These are phyloP conservation scores for Tylopilus plumbeoviolaceoides DNA, from an alignment of 768 basidiomycete species.

Conservation along the genomic window DNA sequence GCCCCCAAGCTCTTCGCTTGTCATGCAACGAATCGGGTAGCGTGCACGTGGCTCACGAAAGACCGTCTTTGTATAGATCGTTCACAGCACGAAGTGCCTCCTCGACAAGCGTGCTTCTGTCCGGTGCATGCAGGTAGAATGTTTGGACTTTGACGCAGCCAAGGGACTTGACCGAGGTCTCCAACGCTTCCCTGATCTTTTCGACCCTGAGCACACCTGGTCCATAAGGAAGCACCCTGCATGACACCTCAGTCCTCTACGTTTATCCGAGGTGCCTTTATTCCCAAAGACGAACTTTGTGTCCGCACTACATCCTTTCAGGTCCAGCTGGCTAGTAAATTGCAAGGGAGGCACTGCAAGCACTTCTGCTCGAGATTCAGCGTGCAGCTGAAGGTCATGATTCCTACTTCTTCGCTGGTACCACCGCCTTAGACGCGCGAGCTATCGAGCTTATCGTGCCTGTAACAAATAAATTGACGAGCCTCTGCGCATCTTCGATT, in stretches of 20 bases:
- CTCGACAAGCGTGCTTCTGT: conserved; percentile 42
- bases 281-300: conserved; percentile 12
- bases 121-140: conserved; percentile 30
- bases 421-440: conserved; percentile 10
- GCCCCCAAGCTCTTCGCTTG: conserved; percentile 14
- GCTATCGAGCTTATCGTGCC: conserved; percentile 12
- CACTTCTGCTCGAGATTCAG: background rate
- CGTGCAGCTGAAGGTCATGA: too few relatives aligned
- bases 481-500: conserved; percentile 15
- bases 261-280: background rate
- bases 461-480: conserved; percentile 16
- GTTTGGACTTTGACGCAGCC: conserved; percentile 4
- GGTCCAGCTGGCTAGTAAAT: conserved; percentile 12
- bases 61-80: conserved; percentile 47
- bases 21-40: background rate
- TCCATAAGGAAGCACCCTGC: conserved; percentile 33
- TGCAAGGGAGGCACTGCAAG: background rate
- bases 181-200: background rate
- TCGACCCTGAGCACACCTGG: background rate
- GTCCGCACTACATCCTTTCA: conserved; percentile 17
- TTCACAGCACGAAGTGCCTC: conserved; percentile 45
- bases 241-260: background rate
- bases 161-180: background rate
- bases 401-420: conserved; percentile 12
- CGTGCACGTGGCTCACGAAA: conserved; percentile 40